phyloP scores from a whole-genome alignment of 148 eudicot species.

The Fagopyrum esculentum region DNA sequence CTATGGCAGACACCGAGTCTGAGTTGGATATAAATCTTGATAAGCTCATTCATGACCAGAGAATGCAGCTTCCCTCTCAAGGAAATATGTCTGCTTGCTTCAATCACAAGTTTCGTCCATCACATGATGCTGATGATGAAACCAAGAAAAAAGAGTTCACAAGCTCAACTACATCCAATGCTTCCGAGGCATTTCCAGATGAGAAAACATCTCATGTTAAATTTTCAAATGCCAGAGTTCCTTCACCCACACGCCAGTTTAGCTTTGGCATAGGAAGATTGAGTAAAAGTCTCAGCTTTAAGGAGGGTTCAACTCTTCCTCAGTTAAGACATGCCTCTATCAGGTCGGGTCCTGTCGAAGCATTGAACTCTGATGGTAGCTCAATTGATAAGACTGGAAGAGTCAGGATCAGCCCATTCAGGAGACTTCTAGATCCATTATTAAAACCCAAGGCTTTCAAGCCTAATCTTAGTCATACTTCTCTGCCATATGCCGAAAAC shows the following conservation, averaged over 20 bases:
- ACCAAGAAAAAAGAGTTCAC: conserved; percentile 9
- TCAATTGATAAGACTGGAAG: conserved; percentile 19
- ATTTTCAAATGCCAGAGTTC: conserved; percentile 20
- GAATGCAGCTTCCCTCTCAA: conserved; percentile 20
- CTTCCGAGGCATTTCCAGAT: conserved; percentile 19
- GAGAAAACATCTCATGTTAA: neutral
- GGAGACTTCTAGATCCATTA: conserved; percentile 60
- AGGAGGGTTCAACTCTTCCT: conserved; percentile 40
- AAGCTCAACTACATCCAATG: conserved; percentile 12
- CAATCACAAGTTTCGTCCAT: neutral
- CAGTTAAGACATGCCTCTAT: conserved; percentile 24
- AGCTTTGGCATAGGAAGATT: conserved; percentile 48
- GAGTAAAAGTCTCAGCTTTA: conserved; percentile 65
- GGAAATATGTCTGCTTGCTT: conserved; percentile 7
- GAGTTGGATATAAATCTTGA: conserved; percentile 33
- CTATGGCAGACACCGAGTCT: conserved; percentile 23
- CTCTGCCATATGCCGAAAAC: neutral
- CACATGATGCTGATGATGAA: conserved; percentile 4
- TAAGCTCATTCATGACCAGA: conserved; percentile 25
- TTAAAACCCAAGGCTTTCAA: conserved; percentile 35
- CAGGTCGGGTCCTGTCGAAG: conserved; percentile 46
- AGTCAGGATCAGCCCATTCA: conserved; percentile 59
- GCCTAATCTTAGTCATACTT: conserved; percentile 10
- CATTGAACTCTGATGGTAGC: conserved; percentile 18
- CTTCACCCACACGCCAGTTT: conserved; percentile 39